Evolutionary conservation across 2,329 filamentous ascomycete species (phyloP), one percentile per base, ranked within the genome.

Genomic region (Clathrospora elynae): DNA sequence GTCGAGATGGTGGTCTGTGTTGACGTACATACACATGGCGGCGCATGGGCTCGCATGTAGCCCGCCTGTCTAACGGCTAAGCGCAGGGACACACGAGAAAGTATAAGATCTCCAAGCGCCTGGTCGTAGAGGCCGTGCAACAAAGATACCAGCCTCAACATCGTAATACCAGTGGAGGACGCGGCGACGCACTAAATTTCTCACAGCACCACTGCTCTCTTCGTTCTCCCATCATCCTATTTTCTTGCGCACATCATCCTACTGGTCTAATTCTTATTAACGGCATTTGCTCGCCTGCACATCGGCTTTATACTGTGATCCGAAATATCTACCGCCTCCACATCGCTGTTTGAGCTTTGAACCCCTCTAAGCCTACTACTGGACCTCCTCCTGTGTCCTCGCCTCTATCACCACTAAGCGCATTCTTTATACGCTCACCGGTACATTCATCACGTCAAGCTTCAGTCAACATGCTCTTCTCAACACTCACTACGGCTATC

Each of bases 41-140:
- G 59, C 52, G 64, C 56, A 49, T 57, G 57, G 53, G 32, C 53
- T 40, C 41, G 49, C 45, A 51, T 59, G 59, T 33, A 47, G 53
- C 49, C 55, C 47, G 59, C 62, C 57, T 53, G 58, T 57, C 44
- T 48, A 64, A 64, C 62, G 49, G 54, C 48, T 35, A 43, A 42
- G 42, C 37, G 51, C 57, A 57, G 55, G 53, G 57, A 45, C 39
- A 36, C 39, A 40, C 35, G 32, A 46, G 53, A 51, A 52, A 35
- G 54, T 67, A 67, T 67, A 63, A 64, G 58, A 53, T 46, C 49
- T 52, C 47, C 9, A 54, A 42, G 45, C 51, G 52, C 56, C 59
- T 42, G 49, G 33, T 32, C 32, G 36, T 49, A 24, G 22, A 57
- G 30, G 42, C 44, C 42, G 42, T 54, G 28, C 8, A 40, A 42